Conservation (phyloP, 345 rosid genomes). For the Xanthoceras sorbifolium region DNA sequence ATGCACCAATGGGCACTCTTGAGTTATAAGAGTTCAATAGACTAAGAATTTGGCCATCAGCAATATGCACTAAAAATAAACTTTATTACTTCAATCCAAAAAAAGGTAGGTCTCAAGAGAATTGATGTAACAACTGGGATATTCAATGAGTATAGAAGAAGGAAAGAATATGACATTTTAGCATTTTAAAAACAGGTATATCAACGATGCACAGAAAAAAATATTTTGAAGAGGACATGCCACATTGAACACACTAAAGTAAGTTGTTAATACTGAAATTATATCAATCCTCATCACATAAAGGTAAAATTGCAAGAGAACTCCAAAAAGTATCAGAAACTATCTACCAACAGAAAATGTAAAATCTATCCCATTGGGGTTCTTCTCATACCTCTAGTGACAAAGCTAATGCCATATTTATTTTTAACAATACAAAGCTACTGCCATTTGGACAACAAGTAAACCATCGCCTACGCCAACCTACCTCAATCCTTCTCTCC, state of each 20-base stretch:
- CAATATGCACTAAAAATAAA: background rate
- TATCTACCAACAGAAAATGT: background rate
- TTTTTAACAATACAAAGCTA: background rate
- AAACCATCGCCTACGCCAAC: background rate
- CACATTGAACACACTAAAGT: background rate
- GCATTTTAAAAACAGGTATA: background rate
- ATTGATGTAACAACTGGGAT: background rate
- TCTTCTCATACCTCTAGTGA: background rate
- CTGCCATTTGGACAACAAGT: background rate
- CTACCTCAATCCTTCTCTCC: background rate
- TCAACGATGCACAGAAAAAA: background rate
- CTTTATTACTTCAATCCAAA: background rate
- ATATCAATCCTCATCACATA: background rate
- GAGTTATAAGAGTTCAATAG: slow-evolving; percentile 1
- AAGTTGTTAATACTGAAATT: background rate
- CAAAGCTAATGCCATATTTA: background rate
- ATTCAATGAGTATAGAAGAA: background rate
- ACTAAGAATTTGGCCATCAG: background rate
- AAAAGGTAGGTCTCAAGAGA: background rate
- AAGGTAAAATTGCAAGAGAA: background rate
- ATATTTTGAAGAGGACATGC: background rate
- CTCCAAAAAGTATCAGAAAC: background rate
- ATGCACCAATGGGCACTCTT: background rate
- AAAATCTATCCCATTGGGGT: background rate
- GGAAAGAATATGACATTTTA: background rate